phyloP scores from a whole-genome alignment of 2,329 filamentous ascomycete species.

The Colletotrichum sp. region DNA sequence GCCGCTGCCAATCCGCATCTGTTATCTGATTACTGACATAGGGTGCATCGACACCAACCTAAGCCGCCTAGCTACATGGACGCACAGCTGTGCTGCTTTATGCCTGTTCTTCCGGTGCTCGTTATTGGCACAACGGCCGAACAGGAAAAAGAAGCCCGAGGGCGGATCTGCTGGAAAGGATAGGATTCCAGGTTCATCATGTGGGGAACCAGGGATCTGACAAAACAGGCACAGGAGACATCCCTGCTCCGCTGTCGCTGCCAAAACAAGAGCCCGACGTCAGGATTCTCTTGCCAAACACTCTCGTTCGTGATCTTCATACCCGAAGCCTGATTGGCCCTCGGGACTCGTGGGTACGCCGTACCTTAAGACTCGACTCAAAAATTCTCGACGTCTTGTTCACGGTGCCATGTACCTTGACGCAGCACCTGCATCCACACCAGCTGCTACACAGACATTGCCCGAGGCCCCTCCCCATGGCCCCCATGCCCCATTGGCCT shows the following conservation, averaged over 20 bases:
- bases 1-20: background rate
- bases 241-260: conserved; percentile 21
- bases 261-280: conserved; percentile 29
- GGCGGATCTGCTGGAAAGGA: conserved; percentile 24
- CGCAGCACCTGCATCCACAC: conserved; percentile 7
- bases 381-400: conserved; percentile 10
- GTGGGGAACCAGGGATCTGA: conserved; percentile 26
- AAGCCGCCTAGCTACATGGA: background rate
- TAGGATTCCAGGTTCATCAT: conserved; percentile 23
- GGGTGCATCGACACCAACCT: background rate
- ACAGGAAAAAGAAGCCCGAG: conserved; percentile 15
- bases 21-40: conserved; percentile 7
- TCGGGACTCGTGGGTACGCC: conserved; percentile 15
- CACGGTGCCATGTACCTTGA: background rate
- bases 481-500: conserved; percentile 12
- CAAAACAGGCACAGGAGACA: conserved; percentile 27
- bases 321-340: conserved; percentile 27
- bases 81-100: conserved; percentile 13
- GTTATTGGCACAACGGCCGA: conserved; percentile 8
- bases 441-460: conserved; percentile 17
- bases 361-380: background rate
- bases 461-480: conserved; percentile 17
- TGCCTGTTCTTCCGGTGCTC: conserved; percentile 6
- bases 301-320: conserved; percentile 34
- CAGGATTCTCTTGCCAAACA: conserved; percentile 33